Evolutionary conservation across 768 basidiomycete species (phyloP).

Genomic region (Imleria badia): DNA sequence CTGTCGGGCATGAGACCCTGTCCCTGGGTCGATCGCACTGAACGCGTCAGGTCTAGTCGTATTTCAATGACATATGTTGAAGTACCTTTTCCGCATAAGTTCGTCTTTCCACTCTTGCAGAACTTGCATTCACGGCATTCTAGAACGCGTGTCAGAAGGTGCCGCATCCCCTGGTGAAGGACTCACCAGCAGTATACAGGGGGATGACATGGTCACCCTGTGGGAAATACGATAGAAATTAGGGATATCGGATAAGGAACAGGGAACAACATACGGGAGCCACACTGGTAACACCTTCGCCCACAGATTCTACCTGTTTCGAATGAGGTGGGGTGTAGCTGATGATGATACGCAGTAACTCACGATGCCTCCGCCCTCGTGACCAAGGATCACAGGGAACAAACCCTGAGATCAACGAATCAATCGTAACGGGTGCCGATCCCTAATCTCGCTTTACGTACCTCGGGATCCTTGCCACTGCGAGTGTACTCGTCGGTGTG

Average conservation of each 20-base stretch:
- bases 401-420: conserved; percentile 52
- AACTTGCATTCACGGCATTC: conserved; percentile 98
- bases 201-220: conserved; percentile 97
- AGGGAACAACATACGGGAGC: conserved; percentile 42
- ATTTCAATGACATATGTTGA: neutral
- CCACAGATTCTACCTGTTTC: conserved; percentile 89
- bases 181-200: conserved; percentile 86
- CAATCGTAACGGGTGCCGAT: neutral
- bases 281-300: conserved; percentile 88
- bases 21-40: conserved; percentile 92
- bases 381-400: conserved; percentile 92
- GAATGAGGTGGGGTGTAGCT: neutral
- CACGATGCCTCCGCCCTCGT: conserved; percentile 91
- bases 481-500: conserved; percentile 98
- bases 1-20: conserved; percentile 94
- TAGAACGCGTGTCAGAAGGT: conserved; percentile 27
- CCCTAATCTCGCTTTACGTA: conserved; percentile 29
- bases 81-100: conserved; percentile 91
- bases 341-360: conserved; percentile 29
- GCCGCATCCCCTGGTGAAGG: neutral
- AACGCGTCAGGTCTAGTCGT: neutral
- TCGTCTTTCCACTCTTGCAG: conserved; percentile 98
- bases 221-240: neutral
- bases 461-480: conserved; percentile 95
- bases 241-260: neutral